Conservation (phyloP, 1,139 yeast genomes). For the Yamadazyma kanchanaburiensis region DNA sequence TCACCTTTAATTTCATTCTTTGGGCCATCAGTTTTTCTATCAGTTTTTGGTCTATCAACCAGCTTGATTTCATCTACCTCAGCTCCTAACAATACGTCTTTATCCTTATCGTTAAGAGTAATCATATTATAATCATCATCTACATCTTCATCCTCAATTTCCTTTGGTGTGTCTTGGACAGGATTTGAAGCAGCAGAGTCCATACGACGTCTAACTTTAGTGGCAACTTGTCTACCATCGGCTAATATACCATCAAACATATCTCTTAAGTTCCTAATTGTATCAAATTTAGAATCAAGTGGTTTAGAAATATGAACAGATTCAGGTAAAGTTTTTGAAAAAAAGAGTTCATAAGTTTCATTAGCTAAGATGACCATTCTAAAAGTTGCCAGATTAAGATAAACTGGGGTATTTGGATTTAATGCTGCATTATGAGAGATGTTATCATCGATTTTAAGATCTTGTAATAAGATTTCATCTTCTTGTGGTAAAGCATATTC, state of each 20-base stretch:
- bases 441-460: slow-evolving; percentile 39
- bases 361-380: slow-evolving; percentile 94
- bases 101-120: slow-evolving; percentile 45
- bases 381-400: slow-evolving; percentile 80
- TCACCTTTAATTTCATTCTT: slow-evolving; percentile 6
- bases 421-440: slow-evolving; percentile 68
- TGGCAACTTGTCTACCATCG: slow-evolving; percentile 89
- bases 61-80: slow-evolving; percentile 34
- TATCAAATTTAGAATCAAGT: slow-evolving; percentile 39
- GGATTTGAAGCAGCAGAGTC: slow-evolving; percentile 55
- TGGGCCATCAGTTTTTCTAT: slow-evolving; percentile 1
- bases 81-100: slow-evolving; percentile 44
- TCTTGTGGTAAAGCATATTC: slow-evolving; percentile 78
- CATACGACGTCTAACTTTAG: slow-evolving; percentile 81
- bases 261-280: slow-evolving; percentile 67
- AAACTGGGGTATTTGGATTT: slow-evolving; percentile 75
- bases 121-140: slow-evolving; percentile 49
- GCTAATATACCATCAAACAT: slow-evolving; percentile 90
- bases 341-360: slow-evolving; percentile 85
- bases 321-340: slow-evolving; percentile 60
- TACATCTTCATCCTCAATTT: slow-evolving; percentile 42
- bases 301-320: slow-evolving; percentile 68
- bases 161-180: slow-evolving; percentile 16
- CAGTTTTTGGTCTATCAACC: slow-evolving; percentile 2
- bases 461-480: slow-evolving; percentile 43